Base-by-base conservation (phyloP, 257 asterid genomes). In the Solanum megistacrolobum region DNA sequence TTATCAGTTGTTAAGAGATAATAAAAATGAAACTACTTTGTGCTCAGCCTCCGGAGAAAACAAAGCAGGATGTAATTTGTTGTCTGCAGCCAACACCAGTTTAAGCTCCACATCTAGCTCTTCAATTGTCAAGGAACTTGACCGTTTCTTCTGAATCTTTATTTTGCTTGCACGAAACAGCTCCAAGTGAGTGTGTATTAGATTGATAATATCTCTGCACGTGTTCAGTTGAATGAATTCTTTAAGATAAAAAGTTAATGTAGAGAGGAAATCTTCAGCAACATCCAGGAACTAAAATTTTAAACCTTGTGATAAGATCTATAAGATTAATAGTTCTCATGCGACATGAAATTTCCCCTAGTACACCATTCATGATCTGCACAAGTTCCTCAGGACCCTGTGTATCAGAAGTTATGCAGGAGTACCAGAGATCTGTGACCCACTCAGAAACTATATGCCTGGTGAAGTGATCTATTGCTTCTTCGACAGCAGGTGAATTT, bases 31-130 rank as follows among this genome's bases (percentile, higher is more conserved):
- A 88, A 52, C 39, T 83, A 97, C 99, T 98, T 93, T 95, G 92
- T 97, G 99, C 97, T 96, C 99, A 87, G 98, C 94, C 92, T 97
- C 98, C 86, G 95, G 90, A 89, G 99, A 97, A 93, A 96, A 94
- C 87, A 96, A 90, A 84, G 95, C 92, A 81, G 99, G 98, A 88
- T 96, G 98, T 92, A 97, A 90, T 89, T 95, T 95, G 95, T 95
- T 93, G 87, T 96, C 98, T 65, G 95, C 91, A 78, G 95, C 98
- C 90, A 97, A 91, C 90, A 95, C 90, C 89, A 87, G 89, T 89
- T 96, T 97, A 58, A 96, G 89, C 92, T 93, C 90, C 34, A 87
- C 75, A 88, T 96, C 98, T 87, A 89, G 91, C 93, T 94, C 98
- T 93, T 92, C 98, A 66, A 90, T 48, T 13, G 96, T 93, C 84